These are phyloP conservation scores for Sarocladiaceae sp. DNA, from an alignment of 2,329 filamentous ascomycete genomes.

Conservation along the genomic window DNA sequence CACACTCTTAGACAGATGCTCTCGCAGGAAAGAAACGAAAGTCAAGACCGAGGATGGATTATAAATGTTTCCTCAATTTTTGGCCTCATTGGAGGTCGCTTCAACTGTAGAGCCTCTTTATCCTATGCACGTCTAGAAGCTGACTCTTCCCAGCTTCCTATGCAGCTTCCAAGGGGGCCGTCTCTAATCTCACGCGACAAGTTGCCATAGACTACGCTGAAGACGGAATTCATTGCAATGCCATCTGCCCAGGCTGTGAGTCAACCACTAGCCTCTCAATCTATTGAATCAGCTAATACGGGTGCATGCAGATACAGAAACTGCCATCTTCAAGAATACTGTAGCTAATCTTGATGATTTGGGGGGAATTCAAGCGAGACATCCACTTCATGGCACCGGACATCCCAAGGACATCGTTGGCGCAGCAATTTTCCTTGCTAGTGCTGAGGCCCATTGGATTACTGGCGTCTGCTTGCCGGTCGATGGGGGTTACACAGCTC, in stretches of 20 bases:
- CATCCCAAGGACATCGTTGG: slow-evolving; percentile 23
- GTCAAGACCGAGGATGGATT: slow-evolving; percentile 43
- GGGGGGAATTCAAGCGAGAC: slow-evolving; percentile 15
- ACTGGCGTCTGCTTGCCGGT: slow-evolving; percentile 34
- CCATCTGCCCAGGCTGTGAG: slow-evolving; percentile 46
- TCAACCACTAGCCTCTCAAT: slow-evolving; percentile 16
- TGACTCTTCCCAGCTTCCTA: slow-evolving; percentile 29
- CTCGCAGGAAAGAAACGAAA: slow-evolving; percentile 33
- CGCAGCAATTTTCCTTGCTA: slow-evolving; percentile 33
- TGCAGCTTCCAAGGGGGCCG: slow-evolving; percentile 44
- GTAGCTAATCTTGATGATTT: slow-evolving; percentile 13
- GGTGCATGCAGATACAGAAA: slow-evolving; percentile 18
- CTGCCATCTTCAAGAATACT: slow-evolving; percentile 22
- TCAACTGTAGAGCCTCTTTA: slow-evolving; percentile 19
- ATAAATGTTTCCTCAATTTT: slow-evolving; percentile 43
- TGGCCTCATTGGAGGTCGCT: slow-evolving; percentile 29
- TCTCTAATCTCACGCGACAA: slow-evolving; percentile 43
- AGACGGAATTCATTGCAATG: slow-evolving; percentile 46
- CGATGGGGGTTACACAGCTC: too few relatives aligned
- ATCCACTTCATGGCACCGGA: slow-evolving; percentile 24
- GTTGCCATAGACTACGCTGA: slow-evolving; percentile 45
- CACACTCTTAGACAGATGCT: slow-evolving; percentile 45
- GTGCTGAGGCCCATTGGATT: slow-evolving; percentile 35
- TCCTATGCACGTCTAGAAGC: background rate
- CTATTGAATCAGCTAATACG: too few relatives aligned